phyloP scores from a whole-genome alignment of 2,329 filamentous ascomycete species.

The Lojkania enalia region DNA sequence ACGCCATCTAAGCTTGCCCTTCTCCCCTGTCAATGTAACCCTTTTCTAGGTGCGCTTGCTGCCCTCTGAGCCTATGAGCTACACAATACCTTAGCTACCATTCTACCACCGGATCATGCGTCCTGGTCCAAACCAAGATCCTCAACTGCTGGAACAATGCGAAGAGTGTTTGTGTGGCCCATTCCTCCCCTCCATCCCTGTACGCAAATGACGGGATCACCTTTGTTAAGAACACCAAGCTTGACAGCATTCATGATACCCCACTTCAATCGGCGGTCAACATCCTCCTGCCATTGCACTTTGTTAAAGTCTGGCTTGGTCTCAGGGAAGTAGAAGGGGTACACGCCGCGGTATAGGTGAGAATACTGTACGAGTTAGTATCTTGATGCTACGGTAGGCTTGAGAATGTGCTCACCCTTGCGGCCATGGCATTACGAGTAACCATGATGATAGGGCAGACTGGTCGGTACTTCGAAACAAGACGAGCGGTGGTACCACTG shows the following conservation, averaged over 20 bases:
- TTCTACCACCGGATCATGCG: too few species aligned
- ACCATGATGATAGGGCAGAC: conserved; percentile 99
- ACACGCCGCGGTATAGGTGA: conserved; percentile 96
- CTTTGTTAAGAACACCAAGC: conserved; percentile 73
- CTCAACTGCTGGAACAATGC: conserved; percentile 55
- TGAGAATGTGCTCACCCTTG: conserved; percentile 59
- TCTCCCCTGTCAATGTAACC: too few species aligned
- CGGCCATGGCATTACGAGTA: conserved; percentile 80
- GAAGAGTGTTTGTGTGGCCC: conserved; percentile 83
- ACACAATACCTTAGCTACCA: too few species aligned
- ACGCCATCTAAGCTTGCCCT: too few species aligned
- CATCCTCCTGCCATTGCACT: conserved; percentile 98
- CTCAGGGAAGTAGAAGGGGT: conserved; percentile 94
- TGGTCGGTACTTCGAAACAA: conserved; percentile 97
- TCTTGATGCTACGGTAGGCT: not conserved
- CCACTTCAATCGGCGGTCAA: conserved; percentile 97
- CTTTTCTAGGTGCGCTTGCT: too few species aligned
- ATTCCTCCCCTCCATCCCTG: conserved; percentile 91
- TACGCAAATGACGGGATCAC: conserved; percentile 78
- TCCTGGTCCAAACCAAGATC: conserved; percentile 55
- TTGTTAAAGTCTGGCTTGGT: conserved; percentile 91
- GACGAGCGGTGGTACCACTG: conserved; percentile 87
- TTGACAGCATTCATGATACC: conserved; percentile 84
- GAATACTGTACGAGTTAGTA: conserved; percentile 61
- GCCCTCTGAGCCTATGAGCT: too few species aligned